Conservation (phyloP, 208 protist genomes). For the Acanthamoeba royreba region DNA sequence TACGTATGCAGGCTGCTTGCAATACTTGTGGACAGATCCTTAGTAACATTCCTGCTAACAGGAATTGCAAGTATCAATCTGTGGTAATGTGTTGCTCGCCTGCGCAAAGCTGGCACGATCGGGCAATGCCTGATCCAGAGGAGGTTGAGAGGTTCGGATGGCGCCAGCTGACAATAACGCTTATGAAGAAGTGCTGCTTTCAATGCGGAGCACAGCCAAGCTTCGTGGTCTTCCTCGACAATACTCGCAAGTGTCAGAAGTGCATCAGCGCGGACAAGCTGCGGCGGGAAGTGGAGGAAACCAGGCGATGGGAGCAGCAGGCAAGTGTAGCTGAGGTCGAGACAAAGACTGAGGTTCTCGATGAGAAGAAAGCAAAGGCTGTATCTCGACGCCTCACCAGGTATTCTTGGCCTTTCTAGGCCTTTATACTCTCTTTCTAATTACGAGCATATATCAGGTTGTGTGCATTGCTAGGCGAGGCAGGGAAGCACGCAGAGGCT, state of each 20-base stretch:
- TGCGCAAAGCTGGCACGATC: neutral
- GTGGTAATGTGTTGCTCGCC: neutral
- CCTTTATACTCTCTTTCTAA: neutral
- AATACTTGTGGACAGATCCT: neutral
- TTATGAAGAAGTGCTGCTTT: neutral
- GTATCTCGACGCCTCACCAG: neutral
- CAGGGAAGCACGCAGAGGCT: neutral
- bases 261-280: neutral
- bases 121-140: neutral
- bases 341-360: neutral
- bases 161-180: neutral
- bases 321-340: neutral
- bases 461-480: neutral
- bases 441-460: neutral
- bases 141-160: neutral
- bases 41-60: neutral
- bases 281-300: neutral
- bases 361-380: neutral
- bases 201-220: neutral
- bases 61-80: neutral
- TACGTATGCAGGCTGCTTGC: neutral
- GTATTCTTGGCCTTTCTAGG: neutral
- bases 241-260: conserved; percentile 7
- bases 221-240: conserved; percentile 19
- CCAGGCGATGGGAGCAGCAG: neutral